Evolutionary conservation across 108 stramenopile species (phyloP).

Genomic region (Nitzschia putrida): DNA sequence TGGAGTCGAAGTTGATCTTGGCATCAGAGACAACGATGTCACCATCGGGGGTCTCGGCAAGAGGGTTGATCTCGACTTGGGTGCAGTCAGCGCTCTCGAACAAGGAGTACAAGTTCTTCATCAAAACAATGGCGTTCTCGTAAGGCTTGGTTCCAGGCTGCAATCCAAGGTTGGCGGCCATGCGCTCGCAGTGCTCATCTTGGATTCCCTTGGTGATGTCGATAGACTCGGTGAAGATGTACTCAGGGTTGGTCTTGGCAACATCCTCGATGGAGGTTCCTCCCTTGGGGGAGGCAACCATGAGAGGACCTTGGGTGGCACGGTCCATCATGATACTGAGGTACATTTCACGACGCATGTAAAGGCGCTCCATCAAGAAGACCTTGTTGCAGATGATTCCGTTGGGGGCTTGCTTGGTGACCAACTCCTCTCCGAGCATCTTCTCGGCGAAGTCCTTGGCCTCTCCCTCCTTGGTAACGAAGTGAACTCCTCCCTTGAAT

Average conservation of each 20-base stretch:
- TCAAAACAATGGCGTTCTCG: constrained; percentile 56
- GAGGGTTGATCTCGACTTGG: constrained; percentile 91
- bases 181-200: constrained; percentile 55
- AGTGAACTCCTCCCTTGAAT: constrained; percentile 71
- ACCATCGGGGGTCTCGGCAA: constrained; percentile 73
- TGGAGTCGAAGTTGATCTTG: constrained; percentile 92
- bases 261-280: constrained; percentile 88
- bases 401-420: constrained; percentile 81
- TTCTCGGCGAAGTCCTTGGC: constrained; percentile 43
- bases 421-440: constrained; percentile 69
- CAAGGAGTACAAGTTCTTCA: constrained; percentile 81
- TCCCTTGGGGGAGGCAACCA: constrained; percentile 74
- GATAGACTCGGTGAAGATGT: constrained; percentile 78
- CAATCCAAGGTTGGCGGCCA: constrained; percentile 58
- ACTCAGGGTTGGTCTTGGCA: constrained; percentile 65
- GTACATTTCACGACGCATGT: constrained; percentile 84
- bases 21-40: constrained; percentile 84
- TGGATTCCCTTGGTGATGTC: constrained; percentile 81
- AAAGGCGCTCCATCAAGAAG: constrained; percentile 74
- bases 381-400: constrained; percentile 78
- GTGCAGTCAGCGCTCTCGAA: constrained; percentile 83
- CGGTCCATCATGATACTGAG: constrained; percentile 86
- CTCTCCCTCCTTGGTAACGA: constrained; percentile 50
- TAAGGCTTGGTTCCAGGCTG: constrained; percentile 28
- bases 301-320: constrained; percentile 73